Conservation (phyloP, 768 basidiomycete genomes). For the Grammothele lineata region DNA sequence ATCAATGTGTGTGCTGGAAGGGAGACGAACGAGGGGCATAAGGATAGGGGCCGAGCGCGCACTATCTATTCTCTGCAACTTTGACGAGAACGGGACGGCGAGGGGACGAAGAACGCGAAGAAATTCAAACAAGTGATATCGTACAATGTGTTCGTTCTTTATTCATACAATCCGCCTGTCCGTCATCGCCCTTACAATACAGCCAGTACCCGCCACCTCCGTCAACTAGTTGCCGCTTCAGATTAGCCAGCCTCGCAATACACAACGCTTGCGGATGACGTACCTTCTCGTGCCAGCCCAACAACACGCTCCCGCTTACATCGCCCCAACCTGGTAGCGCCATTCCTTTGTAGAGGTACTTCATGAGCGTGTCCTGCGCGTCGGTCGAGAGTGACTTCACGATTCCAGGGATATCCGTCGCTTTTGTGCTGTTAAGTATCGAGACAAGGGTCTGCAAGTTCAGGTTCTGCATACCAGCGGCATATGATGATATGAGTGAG, state of each 20-base stretch:
- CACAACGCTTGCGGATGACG: constrained; percentile 8
- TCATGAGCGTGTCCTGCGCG: constrained; percentile 90
- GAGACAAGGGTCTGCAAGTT: constrained; percentile 79
- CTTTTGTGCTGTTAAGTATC: constrained; percentile 91
- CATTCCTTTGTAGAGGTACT: constrained; percentile 98
- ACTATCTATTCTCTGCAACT: too few species aligned
- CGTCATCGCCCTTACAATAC: constrained; percentile 86
- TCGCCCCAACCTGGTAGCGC: constrained; percentile 55
- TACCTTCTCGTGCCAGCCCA: constrained; percentile 98
- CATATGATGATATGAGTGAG: neutral
- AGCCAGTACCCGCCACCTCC: constrained; percentile 90
- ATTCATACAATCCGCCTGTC: constrained; percentile 47
- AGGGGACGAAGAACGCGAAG: too few species aligned
- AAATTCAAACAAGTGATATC: too few species aligned
- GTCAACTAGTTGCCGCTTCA: constrained; percentile 58
- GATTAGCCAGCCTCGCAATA: neutral
- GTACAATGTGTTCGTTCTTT: neutral
- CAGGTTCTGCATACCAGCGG: too few species aligned
- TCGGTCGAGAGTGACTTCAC: constrained; percentile 71
- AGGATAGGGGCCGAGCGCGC: too few species aligned
- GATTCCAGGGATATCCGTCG: constrained; percentile 76
- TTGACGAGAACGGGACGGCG: too few species aligned
- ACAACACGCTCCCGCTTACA: constrained; percentile 59
- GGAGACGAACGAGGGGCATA: too few species aligned
- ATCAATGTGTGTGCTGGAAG: too few species aligned